These are phyloP conservation scores for Blastobotrys aristatus DNA, from an alignment of 1,139 yeast species.

Conservation along the genomic window DNA sequence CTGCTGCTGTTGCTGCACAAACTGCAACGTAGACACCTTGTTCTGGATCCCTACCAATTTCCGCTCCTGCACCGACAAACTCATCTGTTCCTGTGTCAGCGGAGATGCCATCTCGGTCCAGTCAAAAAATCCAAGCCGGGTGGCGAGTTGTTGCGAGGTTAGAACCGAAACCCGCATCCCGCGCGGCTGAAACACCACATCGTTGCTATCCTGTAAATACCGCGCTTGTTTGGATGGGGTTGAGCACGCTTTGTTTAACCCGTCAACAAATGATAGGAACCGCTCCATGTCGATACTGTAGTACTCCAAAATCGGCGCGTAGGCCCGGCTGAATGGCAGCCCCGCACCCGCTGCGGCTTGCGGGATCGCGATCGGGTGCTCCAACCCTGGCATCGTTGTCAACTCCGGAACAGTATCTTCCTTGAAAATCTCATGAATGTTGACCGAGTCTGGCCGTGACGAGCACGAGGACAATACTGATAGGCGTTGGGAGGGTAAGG, in stretches of 20 bases:
- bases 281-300: conserved; percentile 1
- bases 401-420: conserved; percentile 2
- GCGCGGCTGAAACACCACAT: conserved; percentile 8
- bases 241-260: background rate
- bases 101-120: conserved; percentile 8
- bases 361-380: conserved; percentile 9
- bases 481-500: conserved; percentile 2
- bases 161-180: conserved; percentile 6
- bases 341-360: conserved; percentile 9
- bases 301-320: conserved; percentile 9
- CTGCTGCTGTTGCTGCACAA: background rate
- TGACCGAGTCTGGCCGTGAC: background rate
- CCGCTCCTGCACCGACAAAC: conserved; percentile 5
- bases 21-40: conserved; percentile 5
- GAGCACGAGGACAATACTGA: background rate
- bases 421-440: background rate
- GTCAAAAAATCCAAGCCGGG: conserved; percentile 3
- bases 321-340: conserved; percentile 10
- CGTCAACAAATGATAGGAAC: conserved; percentile 8
- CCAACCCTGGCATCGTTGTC: conserved; percentile 7
- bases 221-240: background rate
- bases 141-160: conserved; percentile 5
- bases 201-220: conserved; percentile 4
- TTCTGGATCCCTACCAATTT: conserved; percentile 4
- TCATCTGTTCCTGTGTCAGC: conserved; percentile 1